Conservation (phyloP, 2,329 filamentous ascomycete species). For the Cladophialophora carrionii region DNA sequence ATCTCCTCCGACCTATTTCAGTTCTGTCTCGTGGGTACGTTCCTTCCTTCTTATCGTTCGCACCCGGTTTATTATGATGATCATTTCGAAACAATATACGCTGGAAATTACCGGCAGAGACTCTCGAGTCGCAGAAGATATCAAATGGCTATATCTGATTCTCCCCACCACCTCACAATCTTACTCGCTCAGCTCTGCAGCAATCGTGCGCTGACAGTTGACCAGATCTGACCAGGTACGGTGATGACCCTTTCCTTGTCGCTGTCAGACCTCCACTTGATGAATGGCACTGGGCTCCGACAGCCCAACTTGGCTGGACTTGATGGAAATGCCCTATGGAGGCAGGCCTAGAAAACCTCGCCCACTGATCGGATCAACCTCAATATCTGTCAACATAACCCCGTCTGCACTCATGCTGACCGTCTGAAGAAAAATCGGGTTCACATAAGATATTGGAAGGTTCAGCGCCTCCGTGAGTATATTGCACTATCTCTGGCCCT, state of each 20-base stretch:
- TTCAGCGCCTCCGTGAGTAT: neutral
- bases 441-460: neutral
- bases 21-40: constrained; percentile 2
- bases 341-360: constrained; percentile 99
- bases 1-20: neutral
- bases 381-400: neutral
- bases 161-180: constrained; percentile 6
- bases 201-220: constrained; percentile 18
- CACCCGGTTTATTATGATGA: constrained; percentile 61
- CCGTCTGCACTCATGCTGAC: constrained; percentile 5
- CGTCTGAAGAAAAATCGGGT: neutral
- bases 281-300: constrained; percentile 99
- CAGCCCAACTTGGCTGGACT: constrained; percentile 57
- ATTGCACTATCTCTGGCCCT: neutral
- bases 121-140: constrained; percentile 72
- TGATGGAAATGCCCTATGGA: constrained; percentile 87
- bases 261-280: constrained; percentile 58
- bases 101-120: constrained; percentile 98
- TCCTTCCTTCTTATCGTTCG: constrained; percentile 22
- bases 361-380: constrained; percentile 70
- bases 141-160: constrained; percentile 84
- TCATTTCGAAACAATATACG: constrained; percentile 62
- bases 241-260: constrained; percentile 3
- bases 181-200: neutral
- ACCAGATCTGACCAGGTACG: constrained; percentile 14